Evolutionary conservation across 768 basidiomycete genomes (phyloP), one percentile per base, ranked within the genome.

Genomic region (Pisolithus albus): DNA sequence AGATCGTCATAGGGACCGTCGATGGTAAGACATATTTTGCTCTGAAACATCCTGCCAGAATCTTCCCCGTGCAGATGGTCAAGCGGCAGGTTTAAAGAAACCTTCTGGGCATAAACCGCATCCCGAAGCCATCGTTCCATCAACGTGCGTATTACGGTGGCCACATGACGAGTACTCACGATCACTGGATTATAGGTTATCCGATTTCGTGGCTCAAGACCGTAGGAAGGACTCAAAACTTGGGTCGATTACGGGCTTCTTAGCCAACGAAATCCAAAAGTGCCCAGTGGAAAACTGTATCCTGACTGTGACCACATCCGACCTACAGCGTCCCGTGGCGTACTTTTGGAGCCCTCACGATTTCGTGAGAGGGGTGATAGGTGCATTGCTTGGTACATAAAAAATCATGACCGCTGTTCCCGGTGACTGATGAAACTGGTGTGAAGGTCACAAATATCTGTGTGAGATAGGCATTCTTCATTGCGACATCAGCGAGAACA

Each of bases 401-500:
- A 19, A 5, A 38, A 26, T 7, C 9, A 30, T 19, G 9, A 32
- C 15, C 19, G 26, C 32, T 50, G 5, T 50, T 6, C 47, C 49
- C 5, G 28, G 44, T 9, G 55, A 45, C 0, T 57, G 50, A 19
- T 13, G n/a, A 7, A 1, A 0, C 11, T 2, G 47, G 52, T 0
- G 55, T 28, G 39, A 49, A 61, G 61, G 61, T 0, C 61, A 61
- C n/a, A 32, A 61, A 26, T 57, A 38, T 41, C 52, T 63, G 0
- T 55, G 50, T 2, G 30, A 15, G 0, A 51, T 54, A 13, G 62
- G 61, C 0, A 59, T 72, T 36, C 46, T 70, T 2, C 68, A 70
- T 38, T 56, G 66, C 4, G 65, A 72, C 43, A 55, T 71, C 46
- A 71, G 66, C 52, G 61, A 62, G 26, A 68, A 69, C 11, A 70